Conservation (phyloP, 2,329 filamentous ascomycete species). For the Cladosporium sphaerospermum region DNA sequence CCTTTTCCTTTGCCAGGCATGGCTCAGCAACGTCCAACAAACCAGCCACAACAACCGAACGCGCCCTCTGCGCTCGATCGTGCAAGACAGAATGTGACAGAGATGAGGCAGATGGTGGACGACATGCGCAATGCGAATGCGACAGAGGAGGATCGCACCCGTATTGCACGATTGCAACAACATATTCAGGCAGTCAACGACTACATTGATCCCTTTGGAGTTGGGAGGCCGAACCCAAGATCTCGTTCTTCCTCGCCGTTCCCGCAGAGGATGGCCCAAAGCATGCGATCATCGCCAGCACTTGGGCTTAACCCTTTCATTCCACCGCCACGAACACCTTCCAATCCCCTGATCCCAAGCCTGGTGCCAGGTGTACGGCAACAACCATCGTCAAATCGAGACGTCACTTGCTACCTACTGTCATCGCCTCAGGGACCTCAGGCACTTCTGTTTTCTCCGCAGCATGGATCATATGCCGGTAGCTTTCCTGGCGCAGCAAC, state of each 20-base stretch:
- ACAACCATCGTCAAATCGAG: slow-evolving; percentile 12
- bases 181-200: slow-evolving; percentile 21
- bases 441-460: slow-evolving; percentile 38
- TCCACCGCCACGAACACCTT: slow-evolving; percentile 4
- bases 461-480: slow-evolving; percentile 27
- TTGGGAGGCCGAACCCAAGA: slow-evolving; percentile 7
- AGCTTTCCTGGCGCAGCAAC: not conserved
- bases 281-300: slow-evolving; percentile 6
- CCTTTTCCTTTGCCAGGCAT: slow-evolving; percentile 13
- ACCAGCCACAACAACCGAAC: not conserved
- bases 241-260: slow-evolving; percentile 8
- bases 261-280: slow-evolving; percentile 5
- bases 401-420: slow-evolving; percentile 36
- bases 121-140: slow-evolving; percentile 19
- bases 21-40: slow-evolving; percentile 1
- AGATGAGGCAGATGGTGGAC: slow-evolving; percentile 28
- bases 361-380: slow-evolving; percentile 16
- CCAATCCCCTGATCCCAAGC: not conserved
- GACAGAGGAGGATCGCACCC: slow-evolving; percentile 20
- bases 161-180: slow-evolving; percentile 20
- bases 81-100: slow-evolving; percentile 26
- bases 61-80: slow-evolving; percentile 25
- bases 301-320: slow-evolving; percentile 3
- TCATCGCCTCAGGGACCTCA: slow-evolving; percentile 41
- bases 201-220: slow-evolving; percentile 27